Conservation (phyloP, 2,329 filamentous ascomycete species). For the Tolypocladium inflatum region DNA sequence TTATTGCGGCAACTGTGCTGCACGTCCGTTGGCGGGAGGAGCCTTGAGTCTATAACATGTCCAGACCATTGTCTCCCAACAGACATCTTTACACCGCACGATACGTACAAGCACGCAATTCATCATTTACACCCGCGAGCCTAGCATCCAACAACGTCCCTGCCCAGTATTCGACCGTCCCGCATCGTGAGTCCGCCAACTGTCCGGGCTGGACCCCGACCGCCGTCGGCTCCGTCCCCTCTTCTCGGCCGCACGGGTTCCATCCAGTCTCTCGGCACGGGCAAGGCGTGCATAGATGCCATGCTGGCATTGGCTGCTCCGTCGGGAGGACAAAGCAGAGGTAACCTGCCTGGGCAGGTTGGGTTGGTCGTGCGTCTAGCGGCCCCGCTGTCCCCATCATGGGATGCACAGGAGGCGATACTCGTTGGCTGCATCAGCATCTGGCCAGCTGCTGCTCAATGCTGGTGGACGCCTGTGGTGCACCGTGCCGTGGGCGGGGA, state of each 20-base stretch:
- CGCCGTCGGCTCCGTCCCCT: not conserved
- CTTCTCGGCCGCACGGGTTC: not conserved
- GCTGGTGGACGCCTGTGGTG: too few relatives aligned
- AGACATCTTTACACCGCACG: not conserved
- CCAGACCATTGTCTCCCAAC: not conserved
- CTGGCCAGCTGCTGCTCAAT: too few relatives aligned
- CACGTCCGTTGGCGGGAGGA: not conserved
- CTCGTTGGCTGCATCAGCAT: too few relatives aligned
- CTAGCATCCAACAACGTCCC: not conserved
- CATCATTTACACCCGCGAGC: too few relatives aligned
- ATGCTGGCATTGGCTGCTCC: not conserved
- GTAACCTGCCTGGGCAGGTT: not conserved
- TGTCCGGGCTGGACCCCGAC: too few relatives aligned
- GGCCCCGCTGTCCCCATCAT: too few relatives aligned
- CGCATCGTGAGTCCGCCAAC: not conserved
- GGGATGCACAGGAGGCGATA: too few relatives aligned
- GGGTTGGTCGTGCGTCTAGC: too few relatives aligned
- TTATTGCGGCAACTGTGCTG: not conserved
- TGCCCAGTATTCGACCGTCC: not conserved
- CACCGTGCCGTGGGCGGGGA: too few relatives aligned
- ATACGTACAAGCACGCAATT: too few relatives aligned
- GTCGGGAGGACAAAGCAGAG: not conserved
- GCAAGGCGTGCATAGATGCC: not conserved
- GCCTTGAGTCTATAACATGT: not conserved
- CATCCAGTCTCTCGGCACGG: not conserved